Evolutionary conservation across 2,329 filamentous ascomycete genomes (phyloP).

Genomic region (Arthrobotrys musiformis): DNA sequence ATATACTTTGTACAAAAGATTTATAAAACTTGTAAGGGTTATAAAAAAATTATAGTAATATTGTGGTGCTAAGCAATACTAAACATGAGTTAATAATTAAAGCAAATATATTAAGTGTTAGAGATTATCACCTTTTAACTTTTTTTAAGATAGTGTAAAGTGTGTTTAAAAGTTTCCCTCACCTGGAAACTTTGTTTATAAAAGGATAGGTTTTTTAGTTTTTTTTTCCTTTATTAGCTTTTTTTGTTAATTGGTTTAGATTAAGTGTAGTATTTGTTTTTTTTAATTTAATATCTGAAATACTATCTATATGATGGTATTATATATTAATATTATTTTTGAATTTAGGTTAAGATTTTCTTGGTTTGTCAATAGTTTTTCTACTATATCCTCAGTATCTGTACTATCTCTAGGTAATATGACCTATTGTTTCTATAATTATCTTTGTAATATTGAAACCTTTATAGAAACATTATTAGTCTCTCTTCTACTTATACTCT

Average conservation of each 20-base stretch:
- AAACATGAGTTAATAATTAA: background rate
- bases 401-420: conserved; percentile 51
- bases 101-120: background rate
- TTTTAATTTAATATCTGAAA: conserved; percentile 66
- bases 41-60: too few species aligned
- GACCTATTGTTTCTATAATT: conserved; percentile 21
- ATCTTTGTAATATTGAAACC: conserved; percentile 35
- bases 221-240: conserved; percentile 25
- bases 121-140: background rate
- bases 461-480: conserved; percentile 26
- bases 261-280: conserved; percentile 63
- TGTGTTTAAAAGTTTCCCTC: background rate
- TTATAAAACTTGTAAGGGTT: too few species aligned
- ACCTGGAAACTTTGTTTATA: background rate
- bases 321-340: conserved; percentile 51
- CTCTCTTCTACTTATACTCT: too few species aligned
- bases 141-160: background rate
- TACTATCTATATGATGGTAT: conserved; percentile 9
- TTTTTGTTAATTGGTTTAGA: conserved; percentile 38
- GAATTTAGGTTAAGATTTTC: conserved; percentile 10
- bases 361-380: conserved; percentile 46
- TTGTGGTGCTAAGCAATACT: too few species aligned
- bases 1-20: too few species aligned
- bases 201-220: background rate
- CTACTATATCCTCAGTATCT: conserved; percentile 53